Conservation (phyloP, 2,329 filamentous ascomycete genomes). For the Sporothrix sp. region DNA sequence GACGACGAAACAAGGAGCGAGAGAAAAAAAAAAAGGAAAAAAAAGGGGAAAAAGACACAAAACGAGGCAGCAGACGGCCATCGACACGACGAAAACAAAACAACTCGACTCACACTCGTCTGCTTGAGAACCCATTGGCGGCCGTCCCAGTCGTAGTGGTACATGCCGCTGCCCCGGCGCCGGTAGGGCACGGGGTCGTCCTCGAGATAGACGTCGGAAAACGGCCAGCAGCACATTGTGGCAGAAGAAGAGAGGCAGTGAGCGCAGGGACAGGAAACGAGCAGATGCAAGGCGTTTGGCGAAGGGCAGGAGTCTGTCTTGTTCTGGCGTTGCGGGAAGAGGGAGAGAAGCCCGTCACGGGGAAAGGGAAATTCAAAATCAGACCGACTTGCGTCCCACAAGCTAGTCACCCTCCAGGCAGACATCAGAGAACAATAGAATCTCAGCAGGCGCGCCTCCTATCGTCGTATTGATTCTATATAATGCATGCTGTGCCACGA, state of each 20-base stretch:
- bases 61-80: neutral
- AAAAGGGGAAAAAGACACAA: neutral
- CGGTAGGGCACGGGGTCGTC: constrained; percentile 24
- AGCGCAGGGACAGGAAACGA: no score
- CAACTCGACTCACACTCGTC: constrained; percentile 26
- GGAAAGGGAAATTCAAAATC: no score
- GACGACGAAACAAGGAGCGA: neutral
- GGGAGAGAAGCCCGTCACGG: no score
- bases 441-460: no score
- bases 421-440: no score
- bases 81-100: neutral
- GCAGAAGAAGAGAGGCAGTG: neutral
- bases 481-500: no score
- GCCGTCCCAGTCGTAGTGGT: constrained; percentile 34
- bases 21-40: neutral
- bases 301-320: no score
- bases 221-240: constrained; percentile 44
- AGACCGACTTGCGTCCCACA: no score
- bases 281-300: no score
- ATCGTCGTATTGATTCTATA: no score
- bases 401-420: no score
- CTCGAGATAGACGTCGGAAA: constrained; percentile 19
- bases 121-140: constrained; percentile 27
- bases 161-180: constrained; percentile 16
- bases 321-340: no score